Percentiles rank a stretch among this genome's conserved stretches.
These are phyloP conservation scores for Apiotrichum gracile DNA, from an alignment of 1,284 basidiomycete species.

Conservation along the genomic window DNA sequence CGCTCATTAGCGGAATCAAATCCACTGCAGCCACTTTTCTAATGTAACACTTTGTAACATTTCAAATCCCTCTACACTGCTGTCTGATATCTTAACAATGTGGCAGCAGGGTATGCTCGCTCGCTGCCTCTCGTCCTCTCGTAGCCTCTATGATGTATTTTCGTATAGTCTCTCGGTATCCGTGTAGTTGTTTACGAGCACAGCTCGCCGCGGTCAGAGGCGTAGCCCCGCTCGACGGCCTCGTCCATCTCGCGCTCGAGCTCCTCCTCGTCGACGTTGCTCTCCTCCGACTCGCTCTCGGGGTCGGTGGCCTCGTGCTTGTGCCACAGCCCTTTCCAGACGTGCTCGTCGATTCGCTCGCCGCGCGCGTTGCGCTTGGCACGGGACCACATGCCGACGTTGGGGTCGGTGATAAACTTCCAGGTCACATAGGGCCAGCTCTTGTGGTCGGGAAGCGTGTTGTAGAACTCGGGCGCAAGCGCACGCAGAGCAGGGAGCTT, in stretches of 20 bases:
- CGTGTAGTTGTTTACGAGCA: neutral
- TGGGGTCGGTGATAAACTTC: conserved; percentile 84
- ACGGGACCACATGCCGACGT: conserved; percentile 62
- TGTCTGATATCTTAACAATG: no score
- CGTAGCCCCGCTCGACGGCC: conserved; percentile 21
- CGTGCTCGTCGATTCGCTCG: conserved; percentile 32
- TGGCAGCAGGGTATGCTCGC: no score
- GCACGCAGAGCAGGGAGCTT: conserved; percentile 74
- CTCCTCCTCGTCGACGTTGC: conserved; percentile 6
- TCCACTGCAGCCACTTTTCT: no score
- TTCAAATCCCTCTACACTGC: neutral
- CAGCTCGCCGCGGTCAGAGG: conserved; percentile 6
- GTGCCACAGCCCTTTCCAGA: conserved; percentile 28
- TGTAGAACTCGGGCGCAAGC: conserved; percentile 90
- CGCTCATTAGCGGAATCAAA: neutral
- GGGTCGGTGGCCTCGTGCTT: neutral
- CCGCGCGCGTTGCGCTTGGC: conserved; percentile 47
- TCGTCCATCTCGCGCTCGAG: conserved; percentile 19
- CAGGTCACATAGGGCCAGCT: conserved; percentile 93
- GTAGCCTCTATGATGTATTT: neutral
- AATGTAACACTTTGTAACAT: neutral
- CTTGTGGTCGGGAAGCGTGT: conserved; percentile 74
- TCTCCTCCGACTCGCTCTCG: conserved; percentile 12
- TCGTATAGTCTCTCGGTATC: neutral
- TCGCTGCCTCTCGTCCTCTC: neutral